These are phyloP conservation scores for Colletotrichum siamense DNA, from an alignment of 2,329 filamentous ascomycete genomes.

Conservation along the genomic window DNA sequence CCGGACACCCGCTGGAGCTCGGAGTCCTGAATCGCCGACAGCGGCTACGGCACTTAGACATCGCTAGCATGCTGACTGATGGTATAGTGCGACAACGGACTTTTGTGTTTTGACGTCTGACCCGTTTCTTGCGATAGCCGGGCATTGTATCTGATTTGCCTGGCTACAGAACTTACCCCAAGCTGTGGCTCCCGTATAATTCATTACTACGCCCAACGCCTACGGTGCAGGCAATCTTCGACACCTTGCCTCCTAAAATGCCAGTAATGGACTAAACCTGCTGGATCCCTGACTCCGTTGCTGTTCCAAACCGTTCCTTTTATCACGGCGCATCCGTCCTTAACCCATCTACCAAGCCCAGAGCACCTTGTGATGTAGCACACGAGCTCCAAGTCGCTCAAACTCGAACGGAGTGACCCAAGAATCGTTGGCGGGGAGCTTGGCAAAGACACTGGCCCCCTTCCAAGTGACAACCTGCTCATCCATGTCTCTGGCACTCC, in stretches of 20 bases:
- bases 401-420: slow-evolving; percentile 92
- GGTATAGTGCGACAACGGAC: not conserved
- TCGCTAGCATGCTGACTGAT: not conserved
- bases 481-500: slow-evolving; percentile 89
- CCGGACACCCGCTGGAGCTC: not conserved
- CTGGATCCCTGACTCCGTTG: slow-evolving; percentile 16
- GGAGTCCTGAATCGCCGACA: not conserved
- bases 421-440: slow-evolving; percentile 89
- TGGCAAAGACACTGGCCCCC: slow-evolving; percentile 94
- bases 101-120: not conserved
- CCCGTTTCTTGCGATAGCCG: not conserved
- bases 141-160: not conserved
- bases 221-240: not conserved
- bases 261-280: not conserved
- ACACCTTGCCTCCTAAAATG: slow-evolving; percentile 5
- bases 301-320: slow-evolving; percentile 1
- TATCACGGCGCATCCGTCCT: not conserved
- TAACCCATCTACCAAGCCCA: slow-evolving; percentile 58
- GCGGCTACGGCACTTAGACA: not conserved
- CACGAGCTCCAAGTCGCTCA: slow-evolving; percentile 80
- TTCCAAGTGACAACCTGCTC: slow-evolving; percentile 99
- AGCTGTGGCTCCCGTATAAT: not conserved
- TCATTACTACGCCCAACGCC: slow-evolving; percentile 16
- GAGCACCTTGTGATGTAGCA: slow-evolving; percentile 82
- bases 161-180: not conserved